Evolutionary conservation across 768 basidiomycete species (phyloP).

Genomic region (Suillus variegatus): DNA sequence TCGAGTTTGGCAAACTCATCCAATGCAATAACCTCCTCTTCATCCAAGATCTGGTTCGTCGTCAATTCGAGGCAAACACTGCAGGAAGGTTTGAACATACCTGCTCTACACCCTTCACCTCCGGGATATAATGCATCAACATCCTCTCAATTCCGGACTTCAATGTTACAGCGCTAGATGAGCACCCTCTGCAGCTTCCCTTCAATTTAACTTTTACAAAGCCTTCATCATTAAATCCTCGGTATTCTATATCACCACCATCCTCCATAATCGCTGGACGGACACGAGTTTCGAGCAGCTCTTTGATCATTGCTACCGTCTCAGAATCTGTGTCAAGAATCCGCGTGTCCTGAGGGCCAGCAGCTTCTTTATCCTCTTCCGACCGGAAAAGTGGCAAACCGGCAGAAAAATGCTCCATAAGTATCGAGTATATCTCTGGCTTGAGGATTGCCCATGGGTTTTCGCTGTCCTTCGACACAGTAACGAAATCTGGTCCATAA

Average conservation of each 20-base stretch:
- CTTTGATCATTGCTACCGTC: constrained; percentile 99
- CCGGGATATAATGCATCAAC: constrained; percentile 99
- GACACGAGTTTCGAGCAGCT: constrained; percentile 91
- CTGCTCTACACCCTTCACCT: constrained; percentile 91
- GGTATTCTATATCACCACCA: constrained; percentile 97
- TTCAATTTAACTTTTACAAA: constrained; percentile 84
- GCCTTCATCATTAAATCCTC: constrained; percentile 84
- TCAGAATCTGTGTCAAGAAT: constrained; percentile 96
- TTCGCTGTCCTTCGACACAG: constrained; percentile 88
- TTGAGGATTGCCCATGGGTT: constrained; percentile 89
- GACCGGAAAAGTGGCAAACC: constrained; percentile 84
- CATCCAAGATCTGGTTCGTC: constrained; percentile 70
- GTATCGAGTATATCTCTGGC: constrained; percentile 92
- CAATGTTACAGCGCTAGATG: constrained; percentile 90
- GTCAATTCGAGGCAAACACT: constrained; percentile 12
- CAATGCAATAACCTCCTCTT: constrained; percentile 85
- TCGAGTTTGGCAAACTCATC: constrained; percentile 92
- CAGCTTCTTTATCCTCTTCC: constrained; percentile 74
- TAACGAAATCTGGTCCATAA: constrained; percentile 80
- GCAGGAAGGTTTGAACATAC: constrained; percentile 39
- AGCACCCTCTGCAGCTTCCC: constrained; percentile 96
- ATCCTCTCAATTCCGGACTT: constrained; percentile 98
- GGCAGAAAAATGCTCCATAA: constrained; percentile 99
- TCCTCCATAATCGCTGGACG: constrained; percentile 99
- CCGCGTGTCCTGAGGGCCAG: constrained; percentile 90